Conservation (phyloP, 257 asterid genomes). For the Ajuga chamaepitys region DNA sequence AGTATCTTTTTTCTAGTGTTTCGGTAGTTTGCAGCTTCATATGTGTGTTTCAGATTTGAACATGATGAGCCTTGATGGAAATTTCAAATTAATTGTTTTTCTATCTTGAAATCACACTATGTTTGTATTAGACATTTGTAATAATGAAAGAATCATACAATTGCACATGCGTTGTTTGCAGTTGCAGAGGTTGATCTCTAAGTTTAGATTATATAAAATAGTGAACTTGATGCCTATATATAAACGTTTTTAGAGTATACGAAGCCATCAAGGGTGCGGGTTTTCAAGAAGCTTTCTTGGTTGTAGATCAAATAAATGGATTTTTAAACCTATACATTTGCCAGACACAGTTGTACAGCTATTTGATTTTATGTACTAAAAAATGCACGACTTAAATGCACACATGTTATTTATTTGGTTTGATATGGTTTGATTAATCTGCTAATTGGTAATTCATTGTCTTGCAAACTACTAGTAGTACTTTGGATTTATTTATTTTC, state of each 20-base stretch:
- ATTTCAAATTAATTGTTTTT: not conserved
- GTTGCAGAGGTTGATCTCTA: slow-evolving; percentile 15
- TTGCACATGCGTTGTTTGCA: not conserved
- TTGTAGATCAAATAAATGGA: not conserved
- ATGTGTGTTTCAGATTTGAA: not conserved
- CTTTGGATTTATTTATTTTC: too few species aligned
- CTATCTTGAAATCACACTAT: not conserved
- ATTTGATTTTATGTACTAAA: not conserved
- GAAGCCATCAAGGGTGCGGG: not conserved
- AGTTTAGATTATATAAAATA: slow-evolving; percentile 7
- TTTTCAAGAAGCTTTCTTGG: not conserved
- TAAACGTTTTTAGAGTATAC: slow-evolving; percentile 3
- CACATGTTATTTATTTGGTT: not conserved
- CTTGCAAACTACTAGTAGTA: not conserved
- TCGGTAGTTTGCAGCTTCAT: not conserved
- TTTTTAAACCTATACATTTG: not conserved
- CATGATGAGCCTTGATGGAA: slow-evolving; percentile 6
- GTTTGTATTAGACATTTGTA: slow-evolving; percentile 5
- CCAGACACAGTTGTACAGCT: not conserved
- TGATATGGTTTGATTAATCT: not conserved
- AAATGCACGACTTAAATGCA: not conserved
- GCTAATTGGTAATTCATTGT: not conserved
- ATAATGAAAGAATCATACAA: not conserved
- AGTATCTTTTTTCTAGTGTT: not conserved
- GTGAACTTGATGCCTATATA: slow-evolving; percentile 7